Evolutionary conservation across 495 filamentous ascomycete genomes (phyloP).

Genomic region (Aspergillus sclerotioniger): DNA sequence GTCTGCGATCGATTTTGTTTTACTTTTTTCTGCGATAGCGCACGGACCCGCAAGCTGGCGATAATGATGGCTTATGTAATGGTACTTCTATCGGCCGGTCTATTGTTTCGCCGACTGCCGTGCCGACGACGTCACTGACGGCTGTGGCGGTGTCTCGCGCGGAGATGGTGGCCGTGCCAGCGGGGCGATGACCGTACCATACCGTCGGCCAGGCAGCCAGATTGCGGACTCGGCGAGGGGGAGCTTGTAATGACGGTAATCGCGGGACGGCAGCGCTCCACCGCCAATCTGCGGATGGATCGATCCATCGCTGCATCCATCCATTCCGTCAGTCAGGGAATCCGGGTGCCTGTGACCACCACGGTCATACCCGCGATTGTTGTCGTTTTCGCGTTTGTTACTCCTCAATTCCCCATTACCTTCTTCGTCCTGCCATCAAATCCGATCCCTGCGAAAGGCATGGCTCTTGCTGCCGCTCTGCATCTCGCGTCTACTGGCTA

Average conservation of each 20-base stretch:
- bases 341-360: conserved; percentile 10
- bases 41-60: conserved; percentile 19
- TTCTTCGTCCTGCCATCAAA: neutral
- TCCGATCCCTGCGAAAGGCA: neutral
- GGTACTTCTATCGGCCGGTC: neutral
- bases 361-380: neutral
- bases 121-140: neutral
- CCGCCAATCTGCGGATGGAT: neutral
- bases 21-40: conserved; percentile 26
- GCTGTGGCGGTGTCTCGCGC: neutral
- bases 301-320: neutral
- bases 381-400: neutral
- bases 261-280: neutral
- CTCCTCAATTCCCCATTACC: neutral
- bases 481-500: neutral
- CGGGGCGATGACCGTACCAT: neutral
- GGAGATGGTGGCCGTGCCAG: neutral
- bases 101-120: neutral
- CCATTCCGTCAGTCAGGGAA: conserved; percentile 6
- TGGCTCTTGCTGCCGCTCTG: neutral
- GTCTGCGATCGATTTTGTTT: conserved; percentile 1
- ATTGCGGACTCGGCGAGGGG: neutral
- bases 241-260: neutral
- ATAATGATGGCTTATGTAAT: conserved; percentile 15
- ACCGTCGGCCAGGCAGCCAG: neutral